phyloP scores from a whole-genome alignment of 768 basidiomycete species.

The Lentinula guzmanii region DNA sequence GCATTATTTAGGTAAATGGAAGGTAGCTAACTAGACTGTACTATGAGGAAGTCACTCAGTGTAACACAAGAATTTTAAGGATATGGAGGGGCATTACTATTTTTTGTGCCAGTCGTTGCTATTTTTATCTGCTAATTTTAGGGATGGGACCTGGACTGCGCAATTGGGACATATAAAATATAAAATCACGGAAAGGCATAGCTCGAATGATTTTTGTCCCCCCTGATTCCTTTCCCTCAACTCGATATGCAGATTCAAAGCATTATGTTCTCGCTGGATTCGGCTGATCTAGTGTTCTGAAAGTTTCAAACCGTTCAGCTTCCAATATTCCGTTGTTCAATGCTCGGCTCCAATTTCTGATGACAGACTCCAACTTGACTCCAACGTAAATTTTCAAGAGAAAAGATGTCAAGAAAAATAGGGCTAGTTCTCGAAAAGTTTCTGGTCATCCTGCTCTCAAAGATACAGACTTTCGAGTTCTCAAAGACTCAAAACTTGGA shows the following conservation, averaged over 20 bases:
- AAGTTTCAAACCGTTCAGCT: no score
- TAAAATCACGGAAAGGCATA: not conserved
- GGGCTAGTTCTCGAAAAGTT: no score
- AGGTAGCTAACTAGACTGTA: not conserved
- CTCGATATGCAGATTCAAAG: no score
- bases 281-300: no score
- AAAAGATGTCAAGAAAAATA: no score
- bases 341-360: not conserved
- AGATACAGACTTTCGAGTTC: no score
- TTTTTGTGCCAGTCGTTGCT: not conserved
- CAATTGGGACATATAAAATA: not conserved
- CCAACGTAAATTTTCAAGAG: not conserved
- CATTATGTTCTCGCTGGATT: no score
- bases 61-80: not conserved
- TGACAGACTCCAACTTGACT: not conserved
- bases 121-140: not conserved
- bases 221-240: not conserved
- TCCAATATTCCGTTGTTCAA: not conserved
- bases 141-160: not conserved
- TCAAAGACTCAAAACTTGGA: no score
- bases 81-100: not conserved
- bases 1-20: constrained; percentile 10
- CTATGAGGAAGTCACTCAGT: not conserved
- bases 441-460: no score
- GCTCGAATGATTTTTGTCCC: not conserved